Base-by-base conservation (phyloP, 2,329 filamentous ascomycete species). In the Raffaelea arxii region DNA sequence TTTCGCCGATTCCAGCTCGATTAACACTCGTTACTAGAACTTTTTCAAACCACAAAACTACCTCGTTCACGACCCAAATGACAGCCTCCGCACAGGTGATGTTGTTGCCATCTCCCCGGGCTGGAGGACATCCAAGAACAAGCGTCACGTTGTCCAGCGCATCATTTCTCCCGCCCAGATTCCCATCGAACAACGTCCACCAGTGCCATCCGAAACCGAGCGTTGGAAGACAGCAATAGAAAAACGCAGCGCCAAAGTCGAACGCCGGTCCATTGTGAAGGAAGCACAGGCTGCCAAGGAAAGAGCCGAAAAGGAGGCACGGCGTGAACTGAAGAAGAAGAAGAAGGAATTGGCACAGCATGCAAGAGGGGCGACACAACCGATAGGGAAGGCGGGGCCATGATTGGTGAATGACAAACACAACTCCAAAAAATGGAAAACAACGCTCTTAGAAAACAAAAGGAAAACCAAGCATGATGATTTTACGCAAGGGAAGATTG, bases 41-140 rank as follows among this genome's bases (percentile, higher is more conserved):
- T 90, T 84, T 63, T 75, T 80, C 57, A 68, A 74, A 39, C 75
- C 77, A 21, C 70, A 74, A 53, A 75, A 78, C 54, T 75, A 83
- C 60, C 77, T 91, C 25, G 85, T 90, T 32, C 84, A 88, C 68
- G 86, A 92, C 63, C 86, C 86, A 24, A 78, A 78, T 62, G 77
- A 80, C 55, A 88, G 84, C 23, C 74, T 89, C 32, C 74, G 80
- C 48, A 75, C 76, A 43, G 86, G 86, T 59, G 86, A 92, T 62
- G 77, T 91, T 3, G 78, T 92, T 24, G 74, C 79, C 51, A 85
- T 91, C 55, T 70, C 72, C 7, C 73, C 79, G 5, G 81, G 80
- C 47, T 81, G 75, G 74, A 77, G 78, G 44, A 77, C 76, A 6
- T 80, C 77, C 36, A 78, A 78, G 51, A 67, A 71, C 52, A 86